Evolutionary conservation across 2,329 filamentous ascomycete genomes (phyloP), one percentile per base, ranked within the genome.

Genomic region (Aspergillus vadensis): DNA sequence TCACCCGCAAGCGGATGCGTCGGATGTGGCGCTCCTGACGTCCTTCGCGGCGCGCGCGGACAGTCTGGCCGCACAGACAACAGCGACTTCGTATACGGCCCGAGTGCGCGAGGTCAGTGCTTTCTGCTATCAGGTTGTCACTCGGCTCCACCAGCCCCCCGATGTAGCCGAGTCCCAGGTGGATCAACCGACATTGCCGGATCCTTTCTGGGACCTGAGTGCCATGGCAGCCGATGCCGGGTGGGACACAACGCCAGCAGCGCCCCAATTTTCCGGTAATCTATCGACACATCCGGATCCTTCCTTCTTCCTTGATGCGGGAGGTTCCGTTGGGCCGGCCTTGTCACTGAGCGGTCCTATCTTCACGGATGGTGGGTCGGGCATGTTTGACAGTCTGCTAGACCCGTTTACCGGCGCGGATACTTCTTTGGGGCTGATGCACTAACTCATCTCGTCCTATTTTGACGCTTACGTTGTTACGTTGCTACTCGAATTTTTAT

Each of bases 81-180:
- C 44, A 23, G 44, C 44, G 2, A 49, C 44, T 3, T 49, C 44
- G 8, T 49, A 27, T 23, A 49, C 44, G 44, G 44, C 44, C 10
- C 44, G 44, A 14, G 23, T 49, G 14, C 44, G 44, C 44, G 44
- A 49, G 44, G 44, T 49, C 44, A 49, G 44, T 49, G 44, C 44
- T 8, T 23, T n/a, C 19, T 49, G 44, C 23, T 49, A 15, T 15
- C 44, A 49, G 23, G 25, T 49, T 23, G 23, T 49, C 23, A 49
- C 21, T 15, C 23, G 44, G 14, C 44, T 49, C 6, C 44, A 49
- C 21, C 32, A 36, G 44, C 19, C 8, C 41, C 41, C n/a, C 14
- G 21, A 27, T 5, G 23, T 4, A 12, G 19, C 23, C 44, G 44
- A 17, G 23, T 10, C 44, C 14, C 14, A 49, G 21, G 21, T 17